Base-by-base conservation (phyloP, 305 asterid genomes). In the Solanum hybrid region DNA sequence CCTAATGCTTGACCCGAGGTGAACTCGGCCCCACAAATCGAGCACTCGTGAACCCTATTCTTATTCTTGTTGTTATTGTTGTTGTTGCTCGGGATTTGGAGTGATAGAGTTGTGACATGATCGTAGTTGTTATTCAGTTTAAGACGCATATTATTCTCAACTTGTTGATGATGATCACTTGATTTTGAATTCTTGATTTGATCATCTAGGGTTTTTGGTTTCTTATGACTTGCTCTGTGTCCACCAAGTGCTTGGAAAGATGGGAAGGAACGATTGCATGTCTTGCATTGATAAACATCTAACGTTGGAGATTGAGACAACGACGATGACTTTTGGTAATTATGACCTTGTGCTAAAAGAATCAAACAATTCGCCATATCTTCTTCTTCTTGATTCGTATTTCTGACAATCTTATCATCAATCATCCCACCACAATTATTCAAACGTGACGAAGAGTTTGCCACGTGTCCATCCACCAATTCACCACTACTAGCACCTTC, bases 231-330 rank as follows among this genome's bases (percentile, higher is more conserved):
- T 1, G 98, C 98, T 2, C 98, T 91, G 90, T 97, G 99, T 0
- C 99, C 98, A 2, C 99, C 98, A 4, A 97, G 90, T 2, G 99
- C 98, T 92, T 97, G 98, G 73, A 97, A 97, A 0, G 99, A 97
- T 89, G 92, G 92, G 89, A 96, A 97, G 22, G 96, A 78, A 42
- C 94, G 93, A 91, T 91, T 67, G 51, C 98, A 97, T 12, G 98
- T 97, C 86, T 97, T 97, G 92, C 98, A 96, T 87, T 89, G 94
- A 67, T 94, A 97, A 11, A 86, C 91, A 77, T 92, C 95, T 22
- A 46, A 39, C 11, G 20, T 18, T 39, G 89, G 34, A 20, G 71
- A 26, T 6, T 57, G 81, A 31, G 33, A 64, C 34, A 34, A 31
- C 14, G 2, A 69, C 3, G 1, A 18, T 18, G 18, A 24, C 76